Conservation (phyloP, 148 eudicot species). For the Fagopyrum homotropicum region DNA sequence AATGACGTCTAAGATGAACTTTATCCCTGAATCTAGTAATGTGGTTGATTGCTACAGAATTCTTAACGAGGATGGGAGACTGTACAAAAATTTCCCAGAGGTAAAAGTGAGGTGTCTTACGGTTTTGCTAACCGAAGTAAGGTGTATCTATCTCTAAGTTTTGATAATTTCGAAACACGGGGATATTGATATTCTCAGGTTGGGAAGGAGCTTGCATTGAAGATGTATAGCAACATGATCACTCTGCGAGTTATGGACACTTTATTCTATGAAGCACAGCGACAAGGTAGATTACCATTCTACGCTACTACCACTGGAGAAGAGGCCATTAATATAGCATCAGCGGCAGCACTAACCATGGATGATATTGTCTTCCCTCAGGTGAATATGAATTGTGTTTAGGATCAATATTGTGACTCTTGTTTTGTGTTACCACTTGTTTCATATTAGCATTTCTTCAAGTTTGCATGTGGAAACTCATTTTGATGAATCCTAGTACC, state of each 20-base stretch:
- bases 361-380: conserved; percentile 72
- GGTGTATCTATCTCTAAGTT: not conserved
- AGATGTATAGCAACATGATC: conserved; percentile 60
- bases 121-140: not conserved
- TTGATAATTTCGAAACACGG: not conserved
- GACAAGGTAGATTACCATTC: conserved; percentile 76
- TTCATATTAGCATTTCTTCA: not conserved
- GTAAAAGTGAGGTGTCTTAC: conserved; percentile 13
- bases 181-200: conserved; percentile 26
- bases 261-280: conserved; percentile 67
- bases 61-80: conserved; percentile 55
- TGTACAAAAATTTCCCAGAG: conserved; percentile 28
- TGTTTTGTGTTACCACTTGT: not conserved
- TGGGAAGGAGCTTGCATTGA: conserved; percentile 50
- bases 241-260: conserved; percentile 65
- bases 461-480: not conserved
- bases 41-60: conserved; percentile 53
- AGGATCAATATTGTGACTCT: not conserved
- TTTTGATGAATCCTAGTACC: not conserved
- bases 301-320: conserved; percentile 67
- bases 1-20: conserved; percentile 44
- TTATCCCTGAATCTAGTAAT: conserved; percentile 36
- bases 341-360: conserved; percentile 64
- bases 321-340: conserved; percentile 76
- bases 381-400: conserved; percentile 23